phyloP scores from a whole-genome alignment of 805 yeast species.

The Ogataea zsoltii region DNA sequence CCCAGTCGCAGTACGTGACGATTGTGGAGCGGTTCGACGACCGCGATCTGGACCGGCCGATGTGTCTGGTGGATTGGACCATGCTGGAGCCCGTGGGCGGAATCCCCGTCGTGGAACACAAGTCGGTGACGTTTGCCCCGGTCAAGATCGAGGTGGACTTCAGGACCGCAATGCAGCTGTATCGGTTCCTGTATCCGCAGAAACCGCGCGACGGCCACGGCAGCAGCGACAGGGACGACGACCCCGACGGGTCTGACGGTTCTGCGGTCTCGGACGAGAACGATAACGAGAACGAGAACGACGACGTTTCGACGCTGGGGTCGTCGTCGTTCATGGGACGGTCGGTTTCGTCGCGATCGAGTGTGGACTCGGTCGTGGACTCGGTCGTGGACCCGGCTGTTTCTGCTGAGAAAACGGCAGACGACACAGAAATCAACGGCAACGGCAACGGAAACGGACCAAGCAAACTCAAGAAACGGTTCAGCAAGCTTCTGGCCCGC shows the following conservation, averaged over 20 bases:
- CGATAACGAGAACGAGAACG: no score
- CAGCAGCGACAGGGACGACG: slow-evolving; percentile 3
- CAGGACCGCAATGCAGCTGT: slow-evolving; percentile 48
- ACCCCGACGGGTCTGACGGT: not conserved
- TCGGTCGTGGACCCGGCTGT: not conserved
- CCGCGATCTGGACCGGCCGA: slow-evolving; percentile 27
- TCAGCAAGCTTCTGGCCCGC: slow-evolving; percentile 12
- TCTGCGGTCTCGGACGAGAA: no score
- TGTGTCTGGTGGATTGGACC: slow-evolving; percentile 51
- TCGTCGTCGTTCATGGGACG: slow-evolving; percentile 6
- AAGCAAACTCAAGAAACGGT: slow-evolving; percentile 9
- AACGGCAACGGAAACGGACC: not conserved
- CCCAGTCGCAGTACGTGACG: slow-evolving; percentile 64
- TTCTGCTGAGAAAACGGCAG: no score
- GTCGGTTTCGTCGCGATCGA: slow-evolving; percentile 10
- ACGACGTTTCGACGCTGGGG: slow-evolving; percentile 8
- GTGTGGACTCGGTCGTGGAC: slow-evolving; percentile 10
- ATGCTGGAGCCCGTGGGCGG: slow-evolving; percentile 66
- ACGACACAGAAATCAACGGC: not conserved
- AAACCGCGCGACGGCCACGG: slow-evolving; percentile 10
- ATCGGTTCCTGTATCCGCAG: slow-evolving; percentile 36
- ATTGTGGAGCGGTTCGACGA: slow-evolving; percentile 45
- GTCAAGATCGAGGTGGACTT: slow-evolving; percentile 58
- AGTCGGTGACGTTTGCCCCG: slow-evolving; percentile 53
- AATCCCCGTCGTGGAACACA: slow-evolving; percentile 52